These are phyloP conservation scores for Coemansia sp. DNA, from an alignment of 192 early-diverging fungal genomes.

Conservation along the genomic window DNA sequence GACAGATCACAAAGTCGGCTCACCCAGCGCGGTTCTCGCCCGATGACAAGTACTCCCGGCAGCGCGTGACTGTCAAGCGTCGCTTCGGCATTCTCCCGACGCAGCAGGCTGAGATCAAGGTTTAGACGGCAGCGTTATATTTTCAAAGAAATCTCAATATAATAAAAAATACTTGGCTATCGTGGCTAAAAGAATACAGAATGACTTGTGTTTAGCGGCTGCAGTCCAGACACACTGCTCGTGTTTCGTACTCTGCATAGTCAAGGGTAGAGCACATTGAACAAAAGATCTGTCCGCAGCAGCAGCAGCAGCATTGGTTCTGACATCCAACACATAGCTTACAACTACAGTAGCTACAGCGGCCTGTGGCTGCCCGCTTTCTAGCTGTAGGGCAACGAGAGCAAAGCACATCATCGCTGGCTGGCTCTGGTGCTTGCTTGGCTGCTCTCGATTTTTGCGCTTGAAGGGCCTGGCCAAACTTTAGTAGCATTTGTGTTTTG, in stretches of 20 bases:
- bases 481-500: slow-evolving; percentile 46
- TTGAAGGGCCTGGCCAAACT: slow-evolving; percentile 44
- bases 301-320: slow-evolving; percentile 44
- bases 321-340: slow-evolving; percentile 28
- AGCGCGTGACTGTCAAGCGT: slow-evolving; percentile 95
- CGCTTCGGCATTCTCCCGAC: slow-evolving; percentile 86
- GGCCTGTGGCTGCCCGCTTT: neutral
- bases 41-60: slow-evolving; percentile 98
- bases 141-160: neutral
- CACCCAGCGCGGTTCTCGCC: slow-evolving; percentile 99
- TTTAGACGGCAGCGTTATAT: slow-evolving; percentile 12
- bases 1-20: slow-evolving; percentile 91
- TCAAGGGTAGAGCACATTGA: slow-evolving; percentile 44
- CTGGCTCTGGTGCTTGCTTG: slow-evolving; percentile 5
- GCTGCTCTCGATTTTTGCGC: slow-evolving; percentile 14
- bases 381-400: slow-evolving; percentile 25
- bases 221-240: slow-evolving; percentile 51
- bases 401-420: neutral
- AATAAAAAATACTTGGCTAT: neutral
- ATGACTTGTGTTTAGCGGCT: slow-evolving; percentile 9
- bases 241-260: slow-evolving; percentile 46
- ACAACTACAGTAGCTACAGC: slow-evolving; percentile 36
- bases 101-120: slow-evolving; percentile 59
- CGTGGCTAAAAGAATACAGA: neutral
- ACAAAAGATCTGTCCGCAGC: slow-evolving; percentile 41